Conservation (phyloP, 805 yeast genomes). For the Metschnikowia aberdeeniae region DNA sequence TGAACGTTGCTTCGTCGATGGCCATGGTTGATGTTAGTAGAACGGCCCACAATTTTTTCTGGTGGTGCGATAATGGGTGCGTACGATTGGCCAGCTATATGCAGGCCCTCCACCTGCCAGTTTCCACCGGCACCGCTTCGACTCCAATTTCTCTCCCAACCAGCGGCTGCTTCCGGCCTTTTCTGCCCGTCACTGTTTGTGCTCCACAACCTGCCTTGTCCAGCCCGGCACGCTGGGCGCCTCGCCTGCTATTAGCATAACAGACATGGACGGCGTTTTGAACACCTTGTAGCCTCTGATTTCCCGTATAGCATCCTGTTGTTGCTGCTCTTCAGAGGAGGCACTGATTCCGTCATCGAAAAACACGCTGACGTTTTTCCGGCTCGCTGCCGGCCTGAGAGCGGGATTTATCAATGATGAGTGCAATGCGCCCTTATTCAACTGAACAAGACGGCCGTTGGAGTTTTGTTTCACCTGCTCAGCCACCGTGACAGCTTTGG, state of each 20-base stretch:
- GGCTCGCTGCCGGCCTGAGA: slow-evolving; percentile 12
- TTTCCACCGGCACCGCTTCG: neutral
- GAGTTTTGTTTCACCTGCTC: slow-evolving; percentile 19
- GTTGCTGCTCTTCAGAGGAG: slow-evolving; percentile 1
- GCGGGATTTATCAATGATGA: slow-evolving; percentile 18
- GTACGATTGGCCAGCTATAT: slow-evolving; percentile 16
- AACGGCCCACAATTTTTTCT: slow-evolving; percentile 2
- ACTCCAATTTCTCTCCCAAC: neutral
- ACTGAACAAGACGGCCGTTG: slow-evolving; percentile 13
- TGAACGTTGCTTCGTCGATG: slow-evolving; percentile 36
- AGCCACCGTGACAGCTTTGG: slow-evolving; percentile 19
- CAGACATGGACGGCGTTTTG: slow-evolving; percentile 18
- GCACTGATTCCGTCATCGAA: slow-evolving; percentile 6
- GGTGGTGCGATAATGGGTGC: slow-evolving; percentile 21
- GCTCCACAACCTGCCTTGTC: slow-evolving; percentile 12
- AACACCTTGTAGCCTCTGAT: slow-evolving; percentile 22
- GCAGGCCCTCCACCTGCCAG: slow-evolving; percentile 3
- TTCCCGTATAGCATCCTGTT: slow-evolving; percentile 8
- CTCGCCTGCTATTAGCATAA: slow-evolving; percentile 12
- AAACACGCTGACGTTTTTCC: slow-evolving; percentile 12
- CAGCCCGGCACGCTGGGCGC: slow-evolving; percentile 11
- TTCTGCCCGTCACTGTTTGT: too few relatives aligned
- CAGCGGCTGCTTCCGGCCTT: neutral
- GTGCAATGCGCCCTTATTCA: slow-evolving; percentile 16
- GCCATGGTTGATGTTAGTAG: slow-evolving; percentile 23